phyloP scores from a whole-genome alignment of 2,329 filamentous ascomycete species.

The Colletotrichum sp. region DNA sequence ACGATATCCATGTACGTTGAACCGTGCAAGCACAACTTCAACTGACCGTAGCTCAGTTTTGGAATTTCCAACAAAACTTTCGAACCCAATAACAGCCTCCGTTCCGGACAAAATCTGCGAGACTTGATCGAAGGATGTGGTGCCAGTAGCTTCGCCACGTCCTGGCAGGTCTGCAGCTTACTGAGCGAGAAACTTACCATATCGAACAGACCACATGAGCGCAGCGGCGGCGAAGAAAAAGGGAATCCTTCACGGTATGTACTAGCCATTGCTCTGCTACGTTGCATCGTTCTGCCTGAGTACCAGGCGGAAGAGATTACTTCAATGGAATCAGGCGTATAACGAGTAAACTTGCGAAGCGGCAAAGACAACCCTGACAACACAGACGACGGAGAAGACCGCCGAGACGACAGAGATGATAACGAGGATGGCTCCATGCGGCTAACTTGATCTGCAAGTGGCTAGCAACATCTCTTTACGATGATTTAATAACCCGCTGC shows the following conservation, averaged over 20 bases:
- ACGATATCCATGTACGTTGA: background rate
- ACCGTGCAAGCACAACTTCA: background rate
- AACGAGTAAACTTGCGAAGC: background rate
- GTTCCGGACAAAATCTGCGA: rapidly evolving
- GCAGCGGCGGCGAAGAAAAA: background rate
- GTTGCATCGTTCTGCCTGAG: no score
- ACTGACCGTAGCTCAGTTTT: no score
- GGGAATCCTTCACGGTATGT: background rate
- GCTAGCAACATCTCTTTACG: background rate
- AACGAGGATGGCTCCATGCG: background rate
- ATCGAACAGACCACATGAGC: background rate
- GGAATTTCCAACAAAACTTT: no score
- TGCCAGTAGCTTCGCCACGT: background rate
- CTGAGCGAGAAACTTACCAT: background rate
- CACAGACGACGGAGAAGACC: background rate
- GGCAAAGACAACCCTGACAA: background rate
- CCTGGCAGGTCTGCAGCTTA: background rate
- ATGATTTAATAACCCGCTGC: background rate
- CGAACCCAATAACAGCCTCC: background rate
- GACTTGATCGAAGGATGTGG: background rate
- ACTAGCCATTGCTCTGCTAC: background rate
- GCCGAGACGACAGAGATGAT: background rate
- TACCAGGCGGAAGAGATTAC: no score
- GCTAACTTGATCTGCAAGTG: background rate
- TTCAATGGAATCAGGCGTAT: no score